Conservation (phyloP, 2,329 filamentous ascomycete species). For the Pyrenochaeta sp. region DNA sequence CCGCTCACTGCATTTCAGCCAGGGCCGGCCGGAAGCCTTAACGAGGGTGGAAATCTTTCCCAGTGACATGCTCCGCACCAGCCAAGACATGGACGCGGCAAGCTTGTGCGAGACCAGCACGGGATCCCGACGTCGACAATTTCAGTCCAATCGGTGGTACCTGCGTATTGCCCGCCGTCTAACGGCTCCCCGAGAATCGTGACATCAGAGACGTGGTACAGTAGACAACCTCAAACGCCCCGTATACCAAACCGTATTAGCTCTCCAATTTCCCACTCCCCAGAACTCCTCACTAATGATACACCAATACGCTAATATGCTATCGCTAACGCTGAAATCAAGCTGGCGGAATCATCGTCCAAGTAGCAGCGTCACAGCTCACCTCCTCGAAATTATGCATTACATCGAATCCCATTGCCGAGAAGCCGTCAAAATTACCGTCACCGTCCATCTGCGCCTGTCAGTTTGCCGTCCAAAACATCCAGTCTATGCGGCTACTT, state of each 20-base stretch:
- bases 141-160: not conserved
- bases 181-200: conserved; percentile 7
- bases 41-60: conserved; percentile 3
- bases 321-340: not conserved
- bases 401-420: conserved; percentile 81
- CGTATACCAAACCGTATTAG: conserved; percentile 1
- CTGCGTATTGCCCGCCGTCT: conserved; percentile 3
- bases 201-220: conserved; percentile 8
- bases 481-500: conserved; percentile 49
- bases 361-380: conserved; percentile 71
- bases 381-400: conserved; percentile 85
- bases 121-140: not conserved
- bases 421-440: conserved; percentile 75
- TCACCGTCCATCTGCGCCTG: conserved; percentile 71
- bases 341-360: conserved; percentile 63
- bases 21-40: not conserved
- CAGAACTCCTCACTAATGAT: not conserved
- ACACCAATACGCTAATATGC: conserved; percentile 1
- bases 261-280: conserved; percentile 4
- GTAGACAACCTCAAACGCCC: conserved; percentile 7
- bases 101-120: not conserved
- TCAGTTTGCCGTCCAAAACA: conserved; percentile 32
- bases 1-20: not conserved
- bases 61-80: conserved; percentile 1
- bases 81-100: conserved; percentile 1